A percentile compares a stretch with the other conserved stretches of the same genome.
phyloP scores from a whole-genome alignment of 768 basidiomycete species.

The Macrolepiota fuliginosa region DNA sequence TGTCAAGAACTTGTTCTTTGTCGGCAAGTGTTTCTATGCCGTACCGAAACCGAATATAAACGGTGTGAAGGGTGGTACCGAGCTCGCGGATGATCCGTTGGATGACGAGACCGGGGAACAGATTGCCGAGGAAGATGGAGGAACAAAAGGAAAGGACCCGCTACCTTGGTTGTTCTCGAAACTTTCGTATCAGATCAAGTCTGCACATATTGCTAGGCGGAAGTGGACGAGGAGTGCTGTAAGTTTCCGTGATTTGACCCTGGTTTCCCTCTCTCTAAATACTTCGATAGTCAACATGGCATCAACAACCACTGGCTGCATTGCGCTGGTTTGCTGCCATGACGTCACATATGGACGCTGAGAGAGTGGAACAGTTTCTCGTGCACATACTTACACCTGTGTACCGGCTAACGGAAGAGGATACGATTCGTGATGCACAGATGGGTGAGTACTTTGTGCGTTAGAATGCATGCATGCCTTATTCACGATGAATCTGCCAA shows the following conservation, averaged over 20 bases:
- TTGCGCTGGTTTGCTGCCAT: conserved; percentile 96
- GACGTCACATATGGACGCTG: conserved; percentile 63
- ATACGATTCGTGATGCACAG: conserved; percentile 71
- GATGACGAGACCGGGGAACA: conserved; percentile 23
- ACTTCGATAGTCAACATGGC: conserved; percentile 69
- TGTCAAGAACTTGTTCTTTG: conserved; percentile 90
- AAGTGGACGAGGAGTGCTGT: conserved; percentile 49
- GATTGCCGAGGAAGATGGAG: conserved; percentile 21
- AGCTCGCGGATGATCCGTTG: conserved; percentile 27
- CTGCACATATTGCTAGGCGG: conserved; percentile 68
- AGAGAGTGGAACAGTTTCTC: conserved; percentile 63
- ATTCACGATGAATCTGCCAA: background rate
- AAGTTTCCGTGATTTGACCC: conserved; percentile 19
- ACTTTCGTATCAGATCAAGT: conserved; percentile 82
- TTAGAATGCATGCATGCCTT: background rate
- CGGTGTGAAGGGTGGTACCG: conserved; percentile 25
- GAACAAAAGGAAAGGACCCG: conserved; percentile 25
- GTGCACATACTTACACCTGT: conserved; percentile 85
- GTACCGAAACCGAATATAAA: conserved; percentile 23
- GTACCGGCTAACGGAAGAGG: conserved; percentile 86
- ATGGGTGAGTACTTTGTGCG: conserved; percentile 55
- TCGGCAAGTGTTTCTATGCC: conserved; percentile 80
- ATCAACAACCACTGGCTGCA: conserved; percentile 73
- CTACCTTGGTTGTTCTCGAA: conserved; percentile 94
- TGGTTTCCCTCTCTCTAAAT: conserved; percentile 2